Evolutionary conservation across 345 rosid species (phyloP).

Genomic region (Euclidium syriacum): DNA sequence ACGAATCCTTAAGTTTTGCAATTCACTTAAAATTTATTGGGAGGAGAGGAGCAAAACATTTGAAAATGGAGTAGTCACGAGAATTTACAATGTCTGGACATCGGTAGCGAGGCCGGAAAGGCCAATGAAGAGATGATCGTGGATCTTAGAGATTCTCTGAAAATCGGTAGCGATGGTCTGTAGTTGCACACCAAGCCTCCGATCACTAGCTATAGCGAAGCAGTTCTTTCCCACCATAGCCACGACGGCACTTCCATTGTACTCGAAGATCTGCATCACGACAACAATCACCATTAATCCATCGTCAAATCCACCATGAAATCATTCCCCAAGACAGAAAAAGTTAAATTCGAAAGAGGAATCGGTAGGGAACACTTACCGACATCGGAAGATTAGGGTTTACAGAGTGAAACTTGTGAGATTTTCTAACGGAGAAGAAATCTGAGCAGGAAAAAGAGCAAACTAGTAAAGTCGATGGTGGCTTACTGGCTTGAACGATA

Average conservation of each 20-base stretch:
- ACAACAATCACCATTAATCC: not conserved
- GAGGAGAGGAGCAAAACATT: not conserved
- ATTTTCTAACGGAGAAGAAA: constrained; percentile 23
- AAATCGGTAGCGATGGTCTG: constrained; percentile 94
- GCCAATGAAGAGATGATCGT: constrained; percentile 74
- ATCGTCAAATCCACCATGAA: not conserved
- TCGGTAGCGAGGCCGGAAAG: constrained; percentile 94
- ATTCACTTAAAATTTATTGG: not conserved
- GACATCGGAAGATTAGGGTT: constrained; percentile 39
- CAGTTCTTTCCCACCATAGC: constrained; percentile 99
- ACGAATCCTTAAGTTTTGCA: not conserved
- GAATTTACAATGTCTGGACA: constrained; percentile 69
- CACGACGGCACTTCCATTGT: constrained; percentile 92
- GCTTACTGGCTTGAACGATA: constrained; percentile 33
- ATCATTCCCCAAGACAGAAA: not conserved
- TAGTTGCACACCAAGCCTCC: constrained; percentile 83
- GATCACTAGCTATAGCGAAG: constrained; percentile 95
- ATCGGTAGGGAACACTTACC: constrained; percentile 29
- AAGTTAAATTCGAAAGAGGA: not conserved
- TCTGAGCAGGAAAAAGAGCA: not conserved
- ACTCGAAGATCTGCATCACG: constrained; percentile 74
- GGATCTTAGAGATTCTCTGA: constrained; percentile 68
- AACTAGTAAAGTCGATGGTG: constrained; percentile 3
- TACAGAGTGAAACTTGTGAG: constrained; percentile 1
- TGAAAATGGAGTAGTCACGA: not conserved